Percentiles rank a stretch among this genome's conserved stretches.
These are phyloP conservation scores for Fraxinus anomala DNA, from an alignment of 257 asterid species.

Conservation along the genomic window DNA sequence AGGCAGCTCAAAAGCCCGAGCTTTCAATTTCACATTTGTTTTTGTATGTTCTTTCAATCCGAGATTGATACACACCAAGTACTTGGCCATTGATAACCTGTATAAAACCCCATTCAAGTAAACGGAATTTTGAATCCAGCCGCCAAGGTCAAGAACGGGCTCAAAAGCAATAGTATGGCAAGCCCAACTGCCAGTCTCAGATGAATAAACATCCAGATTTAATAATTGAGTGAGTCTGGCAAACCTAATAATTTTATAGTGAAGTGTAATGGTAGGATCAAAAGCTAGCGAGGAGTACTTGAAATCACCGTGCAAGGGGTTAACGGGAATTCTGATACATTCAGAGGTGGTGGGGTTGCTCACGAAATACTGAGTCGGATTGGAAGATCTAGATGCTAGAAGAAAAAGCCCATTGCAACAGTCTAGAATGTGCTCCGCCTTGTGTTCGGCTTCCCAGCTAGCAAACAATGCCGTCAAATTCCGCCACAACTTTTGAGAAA, in stretches of 20 bases:
- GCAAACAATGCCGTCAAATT: not conserved
- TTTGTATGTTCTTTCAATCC: not conserved
- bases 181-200: not conserved
- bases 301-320: not conserved
- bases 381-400: not conserved
- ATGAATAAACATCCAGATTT: slow-evolving; percentile 8
- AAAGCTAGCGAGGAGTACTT: not conserved
- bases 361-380: slow-evolving; percentile 7
- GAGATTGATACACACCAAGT: not conserved
- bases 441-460: not conserved
- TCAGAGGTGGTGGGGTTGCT: slow-evolving; percentile 12
- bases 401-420: slow-evolving; percentile 13
- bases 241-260: too few relatives aligned
- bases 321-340: not conserved
- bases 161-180: not conserved
- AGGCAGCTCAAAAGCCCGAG: not conserved
- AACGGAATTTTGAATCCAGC: not conserved
- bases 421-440: not conserved
- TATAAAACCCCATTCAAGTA: slow-evolving; percentile 11
- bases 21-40: not conserved
- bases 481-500: not conserved
- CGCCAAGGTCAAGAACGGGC: not conserved
- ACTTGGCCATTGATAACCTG: not conserved
- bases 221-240: not conserved
- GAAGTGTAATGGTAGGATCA: not conserved